phyloP scores from a whole-genome alignment of 2,329 filamentous ascomycete genomes.

The Biscogniauxia sp. region DNA sequence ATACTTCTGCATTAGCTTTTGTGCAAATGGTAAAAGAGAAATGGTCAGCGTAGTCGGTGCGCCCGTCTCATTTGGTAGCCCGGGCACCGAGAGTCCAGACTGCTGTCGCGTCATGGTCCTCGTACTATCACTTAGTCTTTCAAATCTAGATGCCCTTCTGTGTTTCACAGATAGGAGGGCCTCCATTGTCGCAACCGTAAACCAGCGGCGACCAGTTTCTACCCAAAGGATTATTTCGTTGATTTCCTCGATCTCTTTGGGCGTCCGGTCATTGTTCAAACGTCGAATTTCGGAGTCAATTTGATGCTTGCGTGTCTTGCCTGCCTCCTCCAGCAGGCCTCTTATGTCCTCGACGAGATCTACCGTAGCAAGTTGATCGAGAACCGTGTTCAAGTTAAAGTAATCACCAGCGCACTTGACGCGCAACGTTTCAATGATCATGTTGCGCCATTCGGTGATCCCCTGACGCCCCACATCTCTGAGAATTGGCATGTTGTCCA shows the following conservation, averaged over 20 bases:
- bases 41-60: conserved; percentile 21
- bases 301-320: conserved; percentile 31
- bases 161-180: conserved; percentile 30
- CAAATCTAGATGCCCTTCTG: conserved; percentile 6
- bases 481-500: conserved; percentile 33
- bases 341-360: conserved; percentile 36
- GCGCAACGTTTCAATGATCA: conserved; percentile 27
- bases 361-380: conserved; percentile 32
- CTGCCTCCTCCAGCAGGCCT: conserved; percentile 29
- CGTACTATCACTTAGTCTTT: background rate
- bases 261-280: conserved; percentile 31
- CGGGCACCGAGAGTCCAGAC: background rate
- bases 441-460: conserved; percentile 33
- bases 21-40: conserved; percentile 29
- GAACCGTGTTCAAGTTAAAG: conserved; percentile 31
- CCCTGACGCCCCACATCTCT: conserved; percentile 25
- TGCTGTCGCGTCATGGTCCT: conserved; percentile 8
- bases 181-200: conserved; percentile 28
- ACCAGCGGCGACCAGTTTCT: conserved; percentile 24
- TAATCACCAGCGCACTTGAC: conserved; percentile 32
- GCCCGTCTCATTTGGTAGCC: conserved; percentile 5
- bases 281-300: conserved; percentile 33
- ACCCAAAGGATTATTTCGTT: conserved; percentile 40
- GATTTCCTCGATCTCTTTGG: conserved; percentile 36
- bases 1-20: conserved; percentile 31